Evolutionary conservation across 1,284 basidiomycete genomes (phyloP).

Genomic region (Lentinus polychrous): DNA sequence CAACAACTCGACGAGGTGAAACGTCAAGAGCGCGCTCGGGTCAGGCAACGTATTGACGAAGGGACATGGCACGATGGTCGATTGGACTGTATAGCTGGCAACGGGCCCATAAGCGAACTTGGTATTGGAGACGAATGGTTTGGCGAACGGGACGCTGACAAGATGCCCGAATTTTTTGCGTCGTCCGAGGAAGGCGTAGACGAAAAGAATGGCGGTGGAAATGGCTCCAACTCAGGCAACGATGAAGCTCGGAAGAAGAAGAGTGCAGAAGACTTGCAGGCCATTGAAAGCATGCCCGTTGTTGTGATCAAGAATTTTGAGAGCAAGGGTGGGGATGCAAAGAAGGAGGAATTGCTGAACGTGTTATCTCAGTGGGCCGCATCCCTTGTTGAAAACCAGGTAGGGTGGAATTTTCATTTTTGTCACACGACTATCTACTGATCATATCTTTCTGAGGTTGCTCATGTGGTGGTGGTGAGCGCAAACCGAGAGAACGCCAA

Average conservation of each 20-base stretch:
- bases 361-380: constrained; percentile 87
- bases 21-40: constrained; percentile 29
- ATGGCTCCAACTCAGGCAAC: constrained; percentile 21
- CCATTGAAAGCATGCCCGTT: constrained; percentile 68
- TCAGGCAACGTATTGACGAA: constrained; percentile 40
- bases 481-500: constrained; percentile 89
- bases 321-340: constrained; percentile 49
- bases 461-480: constrained; percentile 88
- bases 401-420: constrained; percentile 24
- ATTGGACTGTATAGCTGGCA: constrained; percentile 75
- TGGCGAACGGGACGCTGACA: constrained; percentile 30
- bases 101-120: constrained; percentile 78
- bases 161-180: not conserved
- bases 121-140: constrained; percentile 70
- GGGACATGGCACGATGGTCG: constrained; percentile 80
- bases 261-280: constrained; percentile 37
- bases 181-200: constrained; percentile 1
- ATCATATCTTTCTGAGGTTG: constrained; percentile 44
- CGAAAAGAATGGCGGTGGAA: constrained; percentile 13
- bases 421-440: not conserved
- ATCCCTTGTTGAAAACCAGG: constrained; percentile 72
- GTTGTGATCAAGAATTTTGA: constrained; percentile 81
- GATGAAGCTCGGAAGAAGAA: constrained; percentile 26
- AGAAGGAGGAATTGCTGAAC: constrained; percentile 66
- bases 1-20: constrained; percentile 24